Conservation (phyloP, 2,329 filamentous ascomycete species). For the Beauveria asiatica region DNA sequence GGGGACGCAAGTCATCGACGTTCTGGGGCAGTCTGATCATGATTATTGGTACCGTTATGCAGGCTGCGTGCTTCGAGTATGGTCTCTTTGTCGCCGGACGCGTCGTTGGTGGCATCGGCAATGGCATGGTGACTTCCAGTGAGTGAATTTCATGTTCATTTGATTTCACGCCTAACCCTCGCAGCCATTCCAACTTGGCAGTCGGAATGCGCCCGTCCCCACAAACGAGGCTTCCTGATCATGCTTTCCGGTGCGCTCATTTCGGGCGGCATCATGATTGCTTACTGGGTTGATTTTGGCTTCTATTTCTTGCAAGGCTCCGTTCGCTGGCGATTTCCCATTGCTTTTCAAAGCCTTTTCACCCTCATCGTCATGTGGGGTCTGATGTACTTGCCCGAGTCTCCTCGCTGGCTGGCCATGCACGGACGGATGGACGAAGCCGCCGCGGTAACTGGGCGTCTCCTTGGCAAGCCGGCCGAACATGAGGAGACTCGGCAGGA, state of each 20-base stretch:
- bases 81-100: conserved; percentile 19
- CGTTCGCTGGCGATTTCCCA: conserved; percentile 26
- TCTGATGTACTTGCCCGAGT: conserved; percentile 41
- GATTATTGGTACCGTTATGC: conserved; percentile 22
- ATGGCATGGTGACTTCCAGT: conserved; percentile 22
- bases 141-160: not conserved
- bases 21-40: conserved; percentile 25
- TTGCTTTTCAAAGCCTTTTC: conserved; percentile 24
- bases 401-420: conserved; percentile 39
- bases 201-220: conserved; percentile 21
- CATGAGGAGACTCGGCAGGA: conserved; percentile 19
- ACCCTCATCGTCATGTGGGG: conserved; percentile 40
- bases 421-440: conserved; percentile 25
- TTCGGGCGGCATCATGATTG: conserved; percentile 22
- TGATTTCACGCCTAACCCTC: not conserved
- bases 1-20: conserved; percentile 24
- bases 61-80: conserved; percentile 18
- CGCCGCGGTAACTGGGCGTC: conserved; percentile 17
- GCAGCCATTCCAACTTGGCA: conserved; percentile 22
- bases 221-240: conserved; percentile 21
- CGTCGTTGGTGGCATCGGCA: conserved; percentile 21
- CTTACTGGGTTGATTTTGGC: conserved; percentile 25
- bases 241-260: conserved; percentile 21
- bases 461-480: conserved; percentile 19
- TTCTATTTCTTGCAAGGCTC: conserved; percentile 23